These are phyloP conservation scores for Kwoniella mangroviensis DNA, from an alignment of 768 basidiomycete genomes.

Conservation along the genomic window DNA sequence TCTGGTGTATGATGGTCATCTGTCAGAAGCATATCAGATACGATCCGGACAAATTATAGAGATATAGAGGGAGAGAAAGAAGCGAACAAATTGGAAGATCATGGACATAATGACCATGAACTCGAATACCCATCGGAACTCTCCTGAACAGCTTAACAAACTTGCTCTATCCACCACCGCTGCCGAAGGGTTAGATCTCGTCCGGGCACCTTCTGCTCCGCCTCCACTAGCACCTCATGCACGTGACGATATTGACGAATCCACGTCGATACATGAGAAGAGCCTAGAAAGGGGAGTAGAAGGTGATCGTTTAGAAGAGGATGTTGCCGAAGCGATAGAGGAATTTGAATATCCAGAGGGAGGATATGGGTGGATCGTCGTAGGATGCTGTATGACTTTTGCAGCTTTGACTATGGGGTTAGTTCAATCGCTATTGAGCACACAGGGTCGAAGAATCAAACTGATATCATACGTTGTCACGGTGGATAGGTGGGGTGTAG, in stretches of 20 bases:
- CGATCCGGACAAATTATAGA: too few relatives aligned
- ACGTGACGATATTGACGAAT: neutral
- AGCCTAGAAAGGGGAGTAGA: neutral
- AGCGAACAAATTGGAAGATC: too few relatives aligned
- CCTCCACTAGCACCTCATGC: neutral
- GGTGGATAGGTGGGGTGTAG: slow-evolving; percentile 12
- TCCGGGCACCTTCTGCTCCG: neutral
- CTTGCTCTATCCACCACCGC: neutral
- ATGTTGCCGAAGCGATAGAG: neutral
- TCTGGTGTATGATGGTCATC: too few relatives aligned
- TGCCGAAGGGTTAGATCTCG: neutral
- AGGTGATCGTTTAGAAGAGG: neutral
- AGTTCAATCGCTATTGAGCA: too few relatives aligned
- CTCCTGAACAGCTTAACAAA: neutral
- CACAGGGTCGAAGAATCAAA: too few relatives aligned
- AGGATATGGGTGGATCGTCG: slow-evolving; percentile 44
- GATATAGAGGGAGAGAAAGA: too few relatives aligned
- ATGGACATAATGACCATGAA: too few relatives aligned
- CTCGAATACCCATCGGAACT: neutral
- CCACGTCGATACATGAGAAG: neutral
- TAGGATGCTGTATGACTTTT: slow-evolving; percentile 33
- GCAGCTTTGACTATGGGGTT: slow-evolving; percentile 32
- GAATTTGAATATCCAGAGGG: slow-evolving; percentile 40
- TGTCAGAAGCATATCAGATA: too few relatives aligned
- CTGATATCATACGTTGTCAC: too few relatives aligned